Evolutionary conservation across 179 eudicot genomes (phyloP), one percentile per base, ranked within the genome.

Genomic region (Spinacia oleracea): DNA sequence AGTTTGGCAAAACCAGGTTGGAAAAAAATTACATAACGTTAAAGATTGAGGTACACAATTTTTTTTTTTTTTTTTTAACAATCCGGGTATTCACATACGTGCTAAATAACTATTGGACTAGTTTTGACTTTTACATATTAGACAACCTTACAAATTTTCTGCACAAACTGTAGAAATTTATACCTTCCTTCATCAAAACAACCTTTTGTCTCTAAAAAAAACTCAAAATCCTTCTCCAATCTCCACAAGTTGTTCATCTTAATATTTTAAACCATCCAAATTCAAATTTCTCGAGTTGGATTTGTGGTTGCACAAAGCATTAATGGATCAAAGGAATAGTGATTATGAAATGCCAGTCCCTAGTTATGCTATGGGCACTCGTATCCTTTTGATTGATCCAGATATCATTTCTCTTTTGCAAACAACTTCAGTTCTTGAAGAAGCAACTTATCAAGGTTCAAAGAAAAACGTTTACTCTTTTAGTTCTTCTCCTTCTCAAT

Each of bases 381-480:
- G 46, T 32, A 75, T 82, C 2, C 45, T 82, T 38, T 6, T 82
- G 27, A 12, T 82, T 42, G 82, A 79, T 79, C 63, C 77, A 2
- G 77, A 82, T 21, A n/a, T 70, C n/a, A 9, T 70, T 42, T 82
- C 85, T 70, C 82, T 75, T 38, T 31, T 38, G 50, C 70, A 75
- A 34, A 75, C 82, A 21, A 63, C 31, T 38, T 75, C 70, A 48
- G 1, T 75, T 29, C 73, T 82, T 27, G 82, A 82, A 79, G 73
- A 75, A 20, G 75, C 77, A 31, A 75, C 77, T 62, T 82, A 82
- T 29, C 25, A 9, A 79, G 85, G 85, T 82, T 78, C 34, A 77
- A 20, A 0, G 7, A n/a, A 5, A 31, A 21, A 3, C 7, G 0
- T 70, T 45, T 46, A 16, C 8, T 8, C 38, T 32, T 23, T n/a